phyloP scores from a whole-genome alignment of 129 eudicot genomes.

The Centella asiatica region DNA sequence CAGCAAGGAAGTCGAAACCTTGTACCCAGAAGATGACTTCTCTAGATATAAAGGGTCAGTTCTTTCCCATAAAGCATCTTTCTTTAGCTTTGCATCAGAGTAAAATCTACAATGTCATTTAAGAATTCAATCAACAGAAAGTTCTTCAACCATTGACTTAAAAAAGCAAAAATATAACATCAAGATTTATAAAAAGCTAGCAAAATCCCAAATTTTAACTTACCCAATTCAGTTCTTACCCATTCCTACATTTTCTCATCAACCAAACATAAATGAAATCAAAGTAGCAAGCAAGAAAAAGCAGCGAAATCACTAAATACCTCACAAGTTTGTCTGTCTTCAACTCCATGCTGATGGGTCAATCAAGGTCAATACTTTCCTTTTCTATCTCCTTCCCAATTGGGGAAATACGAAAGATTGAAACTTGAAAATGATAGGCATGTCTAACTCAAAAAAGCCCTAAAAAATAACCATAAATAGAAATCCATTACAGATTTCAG shows the following conservation, averaged over 20 bases:
- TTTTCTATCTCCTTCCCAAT: not conserved
- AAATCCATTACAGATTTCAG: not conserved
- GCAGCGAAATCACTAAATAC: slow-evolving; percentile 26
- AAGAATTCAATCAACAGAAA: slow-evolving; percentile 3
- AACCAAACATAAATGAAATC: slow-evolving; percentile 15
- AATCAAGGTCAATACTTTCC: not conserved
- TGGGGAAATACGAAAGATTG: not conserved
- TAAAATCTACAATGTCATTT: slow-evolving; percentile 46
- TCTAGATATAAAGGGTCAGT: slow-evolving; percentile 42
- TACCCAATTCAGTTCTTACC: not conserved
- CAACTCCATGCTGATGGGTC: slow-evolving; percentile 44
- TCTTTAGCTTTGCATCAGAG: slow-evolving; percentile 58
- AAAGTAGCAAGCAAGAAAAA: slow-evolving; percentile 8
- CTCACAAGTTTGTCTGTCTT: slow-evolving; percentile 78
- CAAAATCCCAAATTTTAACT: not conserved
- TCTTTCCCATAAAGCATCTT: slow-evolving; percentile 48
- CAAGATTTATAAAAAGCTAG: not conserved
- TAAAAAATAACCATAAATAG: not conserved
- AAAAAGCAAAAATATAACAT: not conserved
- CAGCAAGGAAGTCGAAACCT: slow-evolving; percentile 30
- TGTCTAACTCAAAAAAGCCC: not conserved
- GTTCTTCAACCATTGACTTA: not conserved
- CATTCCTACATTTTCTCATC: slow-evolving; percentile 10
- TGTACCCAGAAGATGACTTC: slow-evolving; percentile 58
- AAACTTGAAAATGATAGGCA: not conserved